Conservation (phyloP, 345 rosid genomes). For the Excoecaria agallocha region DNA sequence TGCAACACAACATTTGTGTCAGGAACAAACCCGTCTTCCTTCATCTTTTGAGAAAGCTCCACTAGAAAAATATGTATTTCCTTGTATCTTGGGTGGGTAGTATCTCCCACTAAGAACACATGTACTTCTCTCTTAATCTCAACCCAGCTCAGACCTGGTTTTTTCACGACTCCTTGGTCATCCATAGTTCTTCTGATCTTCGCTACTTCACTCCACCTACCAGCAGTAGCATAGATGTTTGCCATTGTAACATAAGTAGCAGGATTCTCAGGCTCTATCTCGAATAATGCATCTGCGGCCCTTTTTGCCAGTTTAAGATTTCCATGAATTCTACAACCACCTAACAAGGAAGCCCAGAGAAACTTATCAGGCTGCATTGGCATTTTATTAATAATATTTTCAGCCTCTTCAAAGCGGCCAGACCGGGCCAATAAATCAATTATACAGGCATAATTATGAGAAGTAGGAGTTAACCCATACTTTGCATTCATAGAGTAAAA, state of each 20-base stretch:
- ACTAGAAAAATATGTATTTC: slow-evolving; percentile 57
- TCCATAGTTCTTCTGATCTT: slow-evolving; percentile 61
- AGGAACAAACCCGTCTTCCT: slow-evolving; percentile 81
- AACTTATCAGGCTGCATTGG: slow-evolving; percentile 73
- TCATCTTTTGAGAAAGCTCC: slow-evolving; percentile 58
- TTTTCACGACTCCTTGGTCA: slow-evolving; percentile 59
- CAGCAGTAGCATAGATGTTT: slow-evolving; percentile 73
- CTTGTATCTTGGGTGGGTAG: slow-evolving; percentile 58
- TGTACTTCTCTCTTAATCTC: slow-evolving; percentile 65
- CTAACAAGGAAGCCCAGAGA: slow-evolving; percentile 88
- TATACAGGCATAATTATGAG: slow-evolving; percentile 84
- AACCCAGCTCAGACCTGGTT: slow-evolving; percentile 80
- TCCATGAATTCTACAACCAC: slow-evolving; percentile 80
- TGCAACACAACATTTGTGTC: slow-evolving; percentile 70
- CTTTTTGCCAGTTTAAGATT: slow-evolving; percentile 63
- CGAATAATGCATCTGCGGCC: slow-evolving; percentile 71
- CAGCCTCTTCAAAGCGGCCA: slow-evolving; percentile 60
- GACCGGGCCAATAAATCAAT: slow-evolving; percentile 73
- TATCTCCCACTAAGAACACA: slow-evolving; percentile 67
- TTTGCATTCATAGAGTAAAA: slow-evolving; percentile 61
- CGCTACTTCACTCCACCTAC: slow-evolving; percentile 70
- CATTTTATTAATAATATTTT: slow-evolving; percentile 56
- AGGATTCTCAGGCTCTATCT: slow-evolving; percentile 82
- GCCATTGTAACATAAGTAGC: slow-evolving; percentile 90
- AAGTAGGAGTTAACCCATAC: slow-evolving; percentile 56